Evolutionary conservation across 2,329 filamentous ascomycete genomes (phyloP), one percentile per base, ranked within the genome.

Genomic region (Beauveria pseudobassiana): DNA sequence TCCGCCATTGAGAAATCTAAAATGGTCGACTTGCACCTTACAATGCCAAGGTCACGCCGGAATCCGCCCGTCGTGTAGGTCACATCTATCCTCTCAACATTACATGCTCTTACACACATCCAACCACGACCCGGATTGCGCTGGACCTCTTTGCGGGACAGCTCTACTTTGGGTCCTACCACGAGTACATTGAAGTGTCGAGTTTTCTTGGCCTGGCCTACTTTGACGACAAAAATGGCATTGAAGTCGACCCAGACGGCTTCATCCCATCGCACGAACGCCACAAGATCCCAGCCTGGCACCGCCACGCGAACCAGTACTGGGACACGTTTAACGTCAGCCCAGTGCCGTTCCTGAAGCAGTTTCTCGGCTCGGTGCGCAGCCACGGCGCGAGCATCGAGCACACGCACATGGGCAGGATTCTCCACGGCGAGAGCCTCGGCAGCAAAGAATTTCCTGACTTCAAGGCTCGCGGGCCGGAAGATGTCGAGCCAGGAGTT

Each of bases 111-210:
- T 38, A 38, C 69, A 22, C 9, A 3, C 40, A 48, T 49, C 54
- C 52, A 0, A 22, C 12, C n/a, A 16, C 3, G 26, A 42, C 2
- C 4, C 26, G 57, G 0, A 71, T 76, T 0, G 76, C 83, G 61
- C 76, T 91, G 0, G 87, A 88, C 49, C 72, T 91, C 0, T 90
- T 91, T 60, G 77, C 88, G 0, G 88, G 88, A 0, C 85, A 88
- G 60, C 75, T 90, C 0, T 91, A 90, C 65, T 74, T 90, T 10
- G 70, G 69, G 0, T 78, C 76, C 0, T 82, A 77, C 49, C 62
- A 73, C 0, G 80, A 89, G 59, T 91, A 90, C 64, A 64, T 69
- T 0, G 69, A 74, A 1, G 68, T 80, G 0, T 87, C 84, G 63
- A 68, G 74, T 1, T 79, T 78, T 46, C 72, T 89, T 0, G 81